Evolutionary conservation across 306 rosid genomes (phyloP).

Genomic region (Astragalus membranaceus): DNA sequence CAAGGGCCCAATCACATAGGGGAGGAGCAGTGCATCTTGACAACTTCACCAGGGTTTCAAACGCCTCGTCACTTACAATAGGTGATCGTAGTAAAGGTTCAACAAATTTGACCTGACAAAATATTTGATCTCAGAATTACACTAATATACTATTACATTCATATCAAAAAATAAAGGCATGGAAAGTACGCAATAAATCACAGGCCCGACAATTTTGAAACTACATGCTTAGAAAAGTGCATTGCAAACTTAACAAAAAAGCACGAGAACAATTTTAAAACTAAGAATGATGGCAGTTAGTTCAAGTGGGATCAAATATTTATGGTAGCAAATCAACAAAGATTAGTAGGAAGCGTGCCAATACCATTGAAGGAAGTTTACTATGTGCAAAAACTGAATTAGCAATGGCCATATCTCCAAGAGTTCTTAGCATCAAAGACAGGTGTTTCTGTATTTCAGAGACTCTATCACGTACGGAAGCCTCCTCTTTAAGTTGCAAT

Average conservation of each 20-base stretch:
- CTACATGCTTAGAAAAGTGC: background rate
- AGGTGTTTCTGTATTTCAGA: constrained; percentile 52
- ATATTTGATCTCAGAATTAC: constrained; percentile 15
- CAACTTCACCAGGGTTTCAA: constrained; percentile 80
- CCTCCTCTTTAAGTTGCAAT: constrained; percentile 74
- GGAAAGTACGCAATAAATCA: background rate
- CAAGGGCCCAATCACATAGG: constrained; percentile 87
- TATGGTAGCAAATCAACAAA: background rate
- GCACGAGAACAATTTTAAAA: background rate
- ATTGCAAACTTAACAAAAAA: background rate
- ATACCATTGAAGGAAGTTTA: constrained; percentile 81
- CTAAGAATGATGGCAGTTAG: background rate
- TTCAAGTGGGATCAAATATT: constrained; percentile 20
- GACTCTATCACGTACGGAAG: constrained; percentile 67
- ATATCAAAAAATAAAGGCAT: background rate
- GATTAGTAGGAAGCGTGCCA: constrained; percentile 10
- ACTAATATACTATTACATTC: background rate
- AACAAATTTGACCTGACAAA: constrained; percentile 76
- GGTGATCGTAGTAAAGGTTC: constrained; percentile 82
- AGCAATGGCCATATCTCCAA: constrained; percentile 84
- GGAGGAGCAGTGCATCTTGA: constrained; percentile 83
- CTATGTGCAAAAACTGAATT: constrained; percentile 93
- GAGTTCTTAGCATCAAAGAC: constrained; percentile 66
- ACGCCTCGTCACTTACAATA: constrained; percentile 74
- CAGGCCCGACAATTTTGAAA: background rate